Percentiles rank a stretch among this genome's conserved stretches.
Evolutionary conservation across 306 rosid genomes (phyloP).

Genomic region (Glycine soja): DNA sequence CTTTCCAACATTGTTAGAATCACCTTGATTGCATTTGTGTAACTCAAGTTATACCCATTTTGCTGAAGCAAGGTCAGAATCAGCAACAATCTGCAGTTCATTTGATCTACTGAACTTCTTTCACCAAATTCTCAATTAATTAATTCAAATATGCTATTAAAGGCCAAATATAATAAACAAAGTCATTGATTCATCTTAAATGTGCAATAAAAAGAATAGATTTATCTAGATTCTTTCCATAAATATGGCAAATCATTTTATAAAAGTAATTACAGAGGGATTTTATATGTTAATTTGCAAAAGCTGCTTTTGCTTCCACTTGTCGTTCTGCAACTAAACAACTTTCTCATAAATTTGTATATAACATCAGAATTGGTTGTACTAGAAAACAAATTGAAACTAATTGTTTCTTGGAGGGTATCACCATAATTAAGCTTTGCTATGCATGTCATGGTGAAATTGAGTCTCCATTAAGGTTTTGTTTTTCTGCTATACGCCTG

Average conservation of each 20-base stretch:
- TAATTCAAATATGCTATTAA: not conserved
- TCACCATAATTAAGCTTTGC: not conserved
- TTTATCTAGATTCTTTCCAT: not conserved
- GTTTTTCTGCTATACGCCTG: not conserved
- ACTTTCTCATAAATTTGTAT: not conserved
- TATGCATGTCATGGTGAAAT: not conserved
- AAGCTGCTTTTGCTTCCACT: not conserved
- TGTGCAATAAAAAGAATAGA: not conserved
- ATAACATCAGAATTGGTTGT: not conserved
- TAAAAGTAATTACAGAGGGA: not conserved
- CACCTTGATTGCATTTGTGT: not conserved
- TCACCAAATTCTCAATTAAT: not conserved
- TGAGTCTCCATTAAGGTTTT: not conserved
- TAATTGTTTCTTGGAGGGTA: not conserved
- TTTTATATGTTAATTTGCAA: not conserved
- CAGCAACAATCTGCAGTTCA: not conserved
- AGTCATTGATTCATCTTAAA: not conserved
- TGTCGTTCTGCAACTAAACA: not conserved
- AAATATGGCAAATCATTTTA: not conserved
- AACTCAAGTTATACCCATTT: slow-evolving; percentile 3
- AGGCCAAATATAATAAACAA: not conserved
- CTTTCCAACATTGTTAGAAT: not conserved
- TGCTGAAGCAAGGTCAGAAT: not conserved
- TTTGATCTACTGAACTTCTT: not conserved
- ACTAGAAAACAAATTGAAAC: not conserved